Evolutionary conservation across 2,329 filamentous ascomycete species (phyloP), one percentile per base, ranked within the genome.

Genomic region (Bipolaris bicolor): DNA sequence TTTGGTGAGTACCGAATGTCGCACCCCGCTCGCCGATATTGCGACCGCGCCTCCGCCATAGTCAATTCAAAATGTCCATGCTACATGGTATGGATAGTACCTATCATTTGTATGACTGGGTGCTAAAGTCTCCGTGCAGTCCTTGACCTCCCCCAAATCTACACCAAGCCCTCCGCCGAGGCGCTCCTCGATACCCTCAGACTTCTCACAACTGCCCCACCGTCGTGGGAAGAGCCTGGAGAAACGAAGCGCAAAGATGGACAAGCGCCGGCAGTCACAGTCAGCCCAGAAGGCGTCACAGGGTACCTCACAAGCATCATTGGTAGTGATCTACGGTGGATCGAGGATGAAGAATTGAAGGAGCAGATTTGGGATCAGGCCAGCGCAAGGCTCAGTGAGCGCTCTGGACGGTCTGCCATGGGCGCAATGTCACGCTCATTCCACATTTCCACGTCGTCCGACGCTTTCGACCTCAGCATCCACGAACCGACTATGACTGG

Each of bases 401-500:
- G 94, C 15, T 96, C 92, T 60, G 95, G 95, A 1, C 84, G 95
- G 51, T 84, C 74, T 77, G 88, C 85, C 37, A 88, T 88, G 84
- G 83, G 85, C 22, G 82, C 85, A 26, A 82, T 90, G 65, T 84
- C 82, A 44, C 82, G 88, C 40, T 79, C 78, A 10, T 90, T 90
- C 73, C 76, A 68, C 7, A 85, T 90, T 40, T 83, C 85, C 24
- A 71, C 77, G 13, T 74, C 76, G 10, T 72, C 71, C n/a, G 62
- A 63, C 22, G 56, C 65, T 2, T 73, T 76, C 48, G 83, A 88
- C 44, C 80, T 99, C 49, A 83, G 84, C 34, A 86, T 99, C 37
- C 85, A 91, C 55, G 95, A 99, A 73, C 95, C 95, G 1, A 88
- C 92, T 0, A 81, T 98, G 54, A 96, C 91, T 0, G 90, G 90